These are phyloP conservation scores for Ambrosiella beaveri DNA, from an alignment of 2,329 filamentous ascomycete genomes.

Conservation along the genomic window DNA sequence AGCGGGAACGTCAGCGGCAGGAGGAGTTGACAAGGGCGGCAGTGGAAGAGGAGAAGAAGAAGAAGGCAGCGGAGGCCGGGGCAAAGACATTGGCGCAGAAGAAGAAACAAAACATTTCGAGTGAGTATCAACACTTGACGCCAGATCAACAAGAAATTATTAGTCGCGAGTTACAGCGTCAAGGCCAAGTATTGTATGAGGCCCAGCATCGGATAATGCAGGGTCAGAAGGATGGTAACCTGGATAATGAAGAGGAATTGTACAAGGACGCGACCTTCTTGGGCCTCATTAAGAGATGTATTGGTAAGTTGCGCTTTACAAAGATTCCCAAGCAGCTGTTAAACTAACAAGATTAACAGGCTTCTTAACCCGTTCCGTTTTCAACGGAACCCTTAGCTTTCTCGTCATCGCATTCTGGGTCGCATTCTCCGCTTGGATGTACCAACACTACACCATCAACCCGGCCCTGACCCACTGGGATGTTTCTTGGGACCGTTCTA, in stretches of 20 bases:
- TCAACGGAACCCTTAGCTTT: not conserved
- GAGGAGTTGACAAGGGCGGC: not conserved
- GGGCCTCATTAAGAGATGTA: slow-evolving; percentile 1
- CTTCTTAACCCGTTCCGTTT: not conserved
- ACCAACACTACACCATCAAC: slow-evolving; percentile 7
- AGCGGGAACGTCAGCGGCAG: not conserved
- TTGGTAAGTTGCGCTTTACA: slow-evolving; percentile 4
- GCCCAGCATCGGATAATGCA: not conserved
- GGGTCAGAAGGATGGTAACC: not conserved
- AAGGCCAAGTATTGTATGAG: not conserved
- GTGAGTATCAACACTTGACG: not conserved
- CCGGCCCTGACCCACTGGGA: slow-evolving; percentile 6
- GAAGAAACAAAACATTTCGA: not conserved
- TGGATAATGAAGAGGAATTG: slow-evolving; percentile 4
- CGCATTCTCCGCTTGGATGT: slow-evolving; percentile 2
- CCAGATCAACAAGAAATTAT: not conserved
- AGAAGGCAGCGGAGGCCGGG: not conserved
- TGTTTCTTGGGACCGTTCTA: slow-evolving; percentile 17
- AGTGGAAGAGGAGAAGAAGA: not conserved
- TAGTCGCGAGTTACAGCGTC: not conserved
- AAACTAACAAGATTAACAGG: not conserved
- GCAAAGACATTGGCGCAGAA: not conserved
- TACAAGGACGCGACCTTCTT: slow-evolving; percentile 5
- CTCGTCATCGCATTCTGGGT: slow-evolving; percentile 7
- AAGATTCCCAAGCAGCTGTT: not conserved